A percentile compares a stretch with the other conserved stretches of the same genome.
Evolutionary conservation across 1,139 yeast species (phyloP).

Genomic region (Magnusiomyces fungicola): DNA sequence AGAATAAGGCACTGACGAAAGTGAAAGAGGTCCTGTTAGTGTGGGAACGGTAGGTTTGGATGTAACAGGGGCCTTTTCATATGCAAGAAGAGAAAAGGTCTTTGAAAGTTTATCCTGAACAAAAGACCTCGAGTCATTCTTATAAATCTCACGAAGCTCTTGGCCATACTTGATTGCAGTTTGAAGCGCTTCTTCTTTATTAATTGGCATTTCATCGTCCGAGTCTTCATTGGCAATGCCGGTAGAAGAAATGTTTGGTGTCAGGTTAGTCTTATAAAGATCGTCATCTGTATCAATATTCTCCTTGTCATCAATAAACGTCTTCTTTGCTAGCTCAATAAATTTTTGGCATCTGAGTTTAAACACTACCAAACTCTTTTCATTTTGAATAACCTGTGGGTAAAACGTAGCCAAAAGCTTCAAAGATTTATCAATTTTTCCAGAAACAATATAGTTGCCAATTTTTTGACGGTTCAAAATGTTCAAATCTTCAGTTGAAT

Average conservation of each 20-base stretch:
- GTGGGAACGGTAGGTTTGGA: no score
- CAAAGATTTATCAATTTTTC: slow-evolving; percentile 45
- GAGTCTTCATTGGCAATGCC: background rate
- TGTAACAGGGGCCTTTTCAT: slow-evolving; percentile 40
- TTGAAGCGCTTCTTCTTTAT: slow-evolving; percentile 25
- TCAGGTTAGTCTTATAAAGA: slow-evolving; percentile 11
- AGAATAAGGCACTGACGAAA: no score
- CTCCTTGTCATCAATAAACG: background rate
- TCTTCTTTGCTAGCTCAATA: slow-evolving; percentile 35
- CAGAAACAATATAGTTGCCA: slow-evolving; percentile 39
- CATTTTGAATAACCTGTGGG: slow-evolving; percentile 40
- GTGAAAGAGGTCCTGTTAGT: no score
- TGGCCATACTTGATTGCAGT: slow-evolving; percentile 44
- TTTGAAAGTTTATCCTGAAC: slow-evolving; percentile 34
- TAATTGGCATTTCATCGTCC: background rate
- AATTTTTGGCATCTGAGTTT: slow-evolving; percentile 48
- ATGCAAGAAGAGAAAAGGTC: slow-evolving; percentile 47
- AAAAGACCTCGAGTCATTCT: slow-evolving; percentile 27
- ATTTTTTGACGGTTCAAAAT: slow-evolving; percentile 47
- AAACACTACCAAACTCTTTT: slow-evolving; percentile 41
- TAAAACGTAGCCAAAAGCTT: slow-evolving; percentile 39
- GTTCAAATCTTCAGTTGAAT: slow-evolving; percentile 30
- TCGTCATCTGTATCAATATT: slow-evolving; percentile 10
- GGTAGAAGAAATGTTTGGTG: background rate
- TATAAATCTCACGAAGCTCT: slow-evolving; percentile 37